These are phyloP conservation scores for Neurospora africana DNA, from an alignment of 495 filamentous ascomycete genomes.

Conservation along the genomic window DNA sequence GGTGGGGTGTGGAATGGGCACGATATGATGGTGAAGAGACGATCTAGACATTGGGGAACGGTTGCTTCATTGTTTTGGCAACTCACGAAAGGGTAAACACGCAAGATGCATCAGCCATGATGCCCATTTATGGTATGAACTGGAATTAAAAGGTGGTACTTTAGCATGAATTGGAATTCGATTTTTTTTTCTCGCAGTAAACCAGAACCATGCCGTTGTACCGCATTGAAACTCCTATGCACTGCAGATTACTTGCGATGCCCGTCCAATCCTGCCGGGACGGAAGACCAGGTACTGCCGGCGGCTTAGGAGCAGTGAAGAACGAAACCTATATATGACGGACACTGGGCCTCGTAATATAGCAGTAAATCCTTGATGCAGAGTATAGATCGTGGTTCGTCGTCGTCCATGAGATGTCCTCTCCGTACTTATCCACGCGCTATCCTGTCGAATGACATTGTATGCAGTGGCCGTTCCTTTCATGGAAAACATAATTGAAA, in stretches of 20 bases:
- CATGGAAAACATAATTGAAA: neutral
- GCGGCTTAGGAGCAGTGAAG: neutral
- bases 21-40: constrained; percentile 1
- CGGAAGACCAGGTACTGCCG: neutral
- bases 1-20: neutral
- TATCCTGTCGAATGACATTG: neutral
- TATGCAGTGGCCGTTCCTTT: neutral
- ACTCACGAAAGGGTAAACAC: neutral
- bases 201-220: neutral
- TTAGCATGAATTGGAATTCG: neutral
- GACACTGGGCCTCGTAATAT: neutral
- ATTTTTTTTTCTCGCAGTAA: neutral
- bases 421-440: neutral
- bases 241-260: neutral
- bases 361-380: neutral
- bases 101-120: neutral
- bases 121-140: neutral
- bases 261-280: neutral
- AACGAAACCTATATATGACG: neutral
- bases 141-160: neutral
- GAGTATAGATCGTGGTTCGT: neutral
- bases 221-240: neutral
- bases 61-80: neutral
- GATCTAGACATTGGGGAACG: neutral
- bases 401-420: neutral